Percentiles rank a stretch among this genome's conserved stretches.
Evolutionary conservation across 1,139 yeast species (phyloP).

Genomic region (Nakaseomyces nivariensis): DNA sequence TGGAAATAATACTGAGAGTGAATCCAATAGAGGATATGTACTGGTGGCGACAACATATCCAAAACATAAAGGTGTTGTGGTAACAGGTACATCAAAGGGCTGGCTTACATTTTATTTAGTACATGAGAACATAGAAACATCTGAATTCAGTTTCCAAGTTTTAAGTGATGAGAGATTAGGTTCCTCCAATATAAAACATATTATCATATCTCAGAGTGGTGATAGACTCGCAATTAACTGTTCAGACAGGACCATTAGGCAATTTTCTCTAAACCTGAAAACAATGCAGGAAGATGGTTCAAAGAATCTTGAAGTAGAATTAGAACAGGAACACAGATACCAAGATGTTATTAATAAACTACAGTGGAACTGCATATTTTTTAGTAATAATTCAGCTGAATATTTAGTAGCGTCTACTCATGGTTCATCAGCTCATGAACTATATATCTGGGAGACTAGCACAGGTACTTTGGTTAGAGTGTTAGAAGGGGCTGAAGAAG

Average conservation of each 20-base stretch:
- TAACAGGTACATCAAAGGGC: conserved; percentile 78
- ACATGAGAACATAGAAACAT: conserved; percentile 34
- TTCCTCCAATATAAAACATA: conserved; percentile 61
- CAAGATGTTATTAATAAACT: conserved; percentile 84
- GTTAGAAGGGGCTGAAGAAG: conserved; percentile 86
- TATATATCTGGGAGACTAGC: conserved; percentile 88
- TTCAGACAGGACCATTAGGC: conserved; percentile 75
- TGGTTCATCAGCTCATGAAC: conserved; percentile 78
- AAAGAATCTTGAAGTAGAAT: conserved; percentile 32
- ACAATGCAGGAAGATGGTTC: conserved; percentile 10
- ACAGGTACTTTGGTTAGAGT: conserved; percentile 83
- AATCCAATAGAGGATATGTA: conserved; percentile 24
- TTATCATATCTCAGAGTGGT: conserved; percentile 58
- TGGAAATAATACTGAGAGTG: conserved; percentile 20
- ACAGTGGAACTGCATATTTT: conserved; percentile 80
- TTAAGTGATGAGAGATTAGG: conserved; percentile 32
- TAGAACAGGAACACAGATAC: conserved; percentile 70
- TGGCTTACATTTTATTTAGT: conserved; percentile 46
- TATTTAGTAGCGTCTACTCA: conserved; percentile 81
- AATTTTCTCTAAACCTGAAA: conserved; percentile 39
- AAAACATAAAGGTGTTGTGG: conserved; percentile 37
- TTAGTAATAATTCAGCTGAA: conserved; percentile 70
- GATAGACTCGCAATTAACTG: conserved; percentile 66
- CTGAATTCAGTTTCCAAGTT: conserved; percentile 14
- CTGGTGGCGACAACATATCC: conserved; percentile 29